Conservation (phyloP, 2,329 filamentous ascomycete species). For the Talaromyces sp. region DNA sequence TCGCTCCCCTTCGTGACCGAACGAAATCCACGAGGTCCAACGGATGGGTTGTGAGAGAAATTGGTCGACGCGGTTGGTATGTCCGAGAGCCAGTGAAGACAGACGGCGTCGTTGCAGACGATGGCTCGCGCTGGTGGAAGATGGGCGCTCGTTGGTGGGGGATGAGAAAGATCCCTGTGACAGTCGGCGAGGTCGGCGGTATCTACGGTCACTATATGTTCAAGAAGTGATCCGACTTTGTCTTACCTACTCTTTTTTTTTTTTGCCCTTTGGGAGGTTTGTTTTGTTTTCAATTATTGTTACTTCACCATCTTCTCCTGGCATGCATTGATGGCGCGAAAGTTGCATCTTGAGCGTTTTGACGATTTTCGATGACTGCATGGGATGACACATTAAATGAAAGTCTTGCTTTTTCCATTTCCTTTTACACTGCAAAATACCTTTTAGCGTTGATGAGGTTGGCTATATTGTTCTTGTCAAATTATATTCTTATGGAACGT, state of each 20-base stretch:
- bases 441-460: neutral
- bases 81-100: constrained; percentile 42
- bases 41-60: constrained; percentile 67
- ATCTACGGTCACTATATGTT: constrained; percentile 58
- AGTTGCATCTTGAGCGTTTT: constrained; percentile 11
- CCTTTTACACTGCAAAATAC: neutral
- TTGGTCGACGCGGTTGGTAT: constrained; percentile 65
- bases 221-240: constrained; percentile 36
- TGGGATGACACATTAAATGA: neutral
- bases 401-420: neutral
- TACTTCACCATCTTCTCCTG: constrained; percentile 12
- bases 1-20: constrained; percentile 59
- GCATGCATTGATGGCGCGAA: constrained; percentile 3
- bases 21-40: constrained; percentile 49
- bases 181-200: constrained; percentile 51
- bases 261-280: neutral
- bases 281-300: constrained; percentile 5
- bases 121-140: constrained; percentile 66
- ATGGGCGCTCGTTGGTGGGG: constrained; percentile 82
- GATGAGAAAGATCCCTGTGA: constrained; percentile 63
- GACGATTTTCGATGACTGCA: neutral
- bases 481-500: too few species aligned
- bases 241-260: neutral
- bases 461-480: neutral
- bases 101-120: constrained; percentile 37